A percentile compares a stretch with the other conserved stretches of the same genome.
These are phyloP conservation scores for Penicillium argentinense DNA, from an alignment of 495 filamentous ascomycete genomes.

Conservation along the genomic window DNA sequence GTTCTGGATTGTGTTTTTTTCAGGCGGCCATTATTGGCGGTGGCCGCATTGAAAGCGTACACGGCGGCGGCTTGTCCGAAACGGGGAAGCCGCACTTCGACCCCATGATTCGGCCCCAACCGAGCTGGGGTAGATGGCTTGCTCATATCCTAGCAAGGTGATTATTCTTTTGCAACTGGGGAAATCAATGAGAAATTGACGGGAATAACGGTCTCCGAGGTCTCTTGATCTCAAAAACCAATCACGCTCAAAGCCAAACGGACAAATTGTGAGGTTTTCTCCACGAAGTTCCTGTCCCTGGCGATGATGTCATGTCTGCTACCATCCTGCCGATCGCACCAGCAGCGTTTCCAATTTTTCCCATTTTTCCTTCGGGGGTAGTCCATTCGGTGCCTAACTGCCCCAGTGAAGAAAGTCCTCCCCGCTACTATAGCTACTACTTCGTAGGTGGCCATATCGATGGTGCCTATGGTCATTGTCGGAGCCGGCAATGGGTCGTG, in stretches of 20 bases:
- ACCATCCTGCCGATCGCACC: not conserved
- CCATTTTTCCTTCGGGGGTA: not conserved
- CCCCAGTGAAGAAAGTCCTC: no score
- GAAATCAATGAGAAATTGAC: no score
- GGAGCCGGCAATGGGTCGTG: not conserved
- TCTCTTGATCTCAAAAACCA: no score
- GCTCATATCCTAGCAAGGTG: no score
- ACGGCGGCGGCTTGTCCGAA: not conserved
- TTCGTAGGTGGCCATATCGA: no score
- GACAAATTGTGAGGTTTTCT: not conserved
- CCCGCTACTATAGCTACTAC: no score
- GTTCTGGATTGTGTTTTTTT: not conserved
- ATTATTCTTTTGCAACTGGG: no score
- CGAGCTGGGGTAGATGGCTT: not conserved
- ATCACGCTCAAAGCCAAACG: not conserved
- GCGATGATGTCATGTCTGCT: constrained; percentile 1
- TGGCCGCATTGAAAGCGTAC: not conserved
- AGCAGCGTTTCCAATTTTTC: no score
- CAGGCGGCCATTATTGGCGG: not conserved
- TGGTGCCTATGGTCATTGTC: no score
- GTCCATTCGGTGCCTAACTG: not conserved
- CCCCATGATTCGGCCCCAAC: no score
- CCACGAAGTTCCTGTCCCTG: not conserved
- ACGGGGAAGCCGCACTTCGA: not conserved
- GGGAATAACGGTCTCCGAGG: no score